Evolutionary conservation across 2,329 filamentous ascomycete species (phyloP).

Genomic region (Monosporascus cannonballus): DNA sequence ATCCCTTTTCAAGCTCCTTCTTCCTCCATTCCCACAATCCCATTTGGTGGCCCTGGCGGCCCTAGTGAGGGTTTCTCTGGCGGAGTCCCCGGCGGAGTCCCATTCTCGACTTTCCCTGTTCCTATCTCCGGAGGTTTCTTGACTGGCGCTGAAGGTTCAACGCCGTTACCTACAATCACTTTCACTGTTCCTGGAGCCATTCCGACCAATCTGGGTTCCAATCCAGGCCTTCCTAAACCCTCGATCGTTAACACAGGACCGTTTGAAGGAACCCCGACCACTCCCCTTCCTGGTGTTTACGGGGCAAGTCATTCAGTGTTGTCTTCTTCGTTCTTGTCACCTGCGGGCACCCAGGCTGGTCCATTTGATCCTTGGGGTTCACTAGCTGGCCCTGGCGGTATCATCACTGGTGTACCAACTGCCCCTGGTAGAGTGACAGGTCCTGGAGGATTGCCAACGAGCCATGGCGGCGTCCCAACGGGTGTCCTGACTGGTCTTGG

Average conservation of each 20-base stretch:
- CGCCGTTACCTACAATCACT: too few relatives aligned
- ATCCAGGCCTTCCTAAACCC: too few relatives aligned
- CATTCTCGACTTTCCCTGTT: neutral
- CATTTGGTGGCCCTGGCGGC: neutral
- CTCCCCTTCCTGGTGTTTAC: too few relatives aligned
- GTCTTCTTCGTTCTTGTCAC: neutral
- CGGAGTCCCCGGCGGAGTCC: neutral
- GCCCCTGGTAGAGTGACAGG: neutral
- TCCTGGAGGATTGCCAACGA: neutral
- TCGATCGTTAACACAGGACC: too few relatives aligned
- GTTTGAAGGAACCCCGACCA: too few relatives aligned
- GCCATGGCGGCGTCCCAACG: neutral
- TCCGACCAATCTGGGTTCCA: too few relatives aligned
- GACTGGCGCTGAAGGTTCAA: neutral
- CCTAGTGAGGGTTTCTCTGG: neutral
- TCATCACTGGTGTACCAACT: neutral
- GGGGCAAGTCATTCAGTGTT: neutral
- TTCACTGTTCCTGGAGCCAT: too few relatives aligned
- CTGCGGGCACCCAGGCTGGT: neutral
- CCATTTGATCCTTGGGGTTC: neutral
- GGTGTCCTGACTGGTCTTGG: neutral
- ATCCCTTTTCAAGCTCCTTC: neutral
- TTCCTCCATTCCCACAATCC: neutral
- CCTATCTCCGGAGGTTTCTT: neutral
- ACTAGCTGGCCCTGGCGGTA: neutral